These are phyloP conservation scores for Rugosomyces carneus DNA, from an alignment of 1,284 basidiomycete species.

Conservation along the genomic window DNA sequence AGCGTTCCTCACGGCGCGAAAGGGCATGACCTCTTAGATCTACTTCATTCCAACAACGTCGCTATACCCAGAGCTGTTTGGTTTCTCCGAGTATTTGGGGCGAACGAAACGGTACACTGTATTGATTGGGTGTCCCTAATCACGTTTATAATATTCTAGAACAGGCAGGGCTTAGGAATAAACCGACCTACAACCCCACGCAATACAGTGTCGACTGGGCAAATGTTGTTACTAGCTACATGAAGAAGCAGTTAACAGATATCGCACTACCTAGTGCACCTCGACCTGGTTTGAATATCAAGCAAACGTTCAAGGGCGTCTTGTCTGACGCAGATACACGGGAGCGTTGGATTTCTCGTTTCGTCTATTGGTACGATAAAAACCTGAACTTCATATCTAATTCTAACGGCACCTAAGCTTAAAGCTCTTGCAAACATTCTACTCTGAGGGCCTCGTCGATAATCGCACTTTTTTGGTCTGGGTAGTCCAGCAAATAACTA, in stretches of 20 bases:
- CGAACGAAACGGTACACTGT: slow-evolving; percentile 77
- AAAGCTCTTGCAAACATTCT: slow-evolving; percentile 71
- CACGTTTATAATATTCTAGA: neutral
- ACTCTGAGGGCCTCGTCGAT: slow-evolving; percentile 79
- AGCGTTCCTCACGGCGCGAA: slow-evolving; percentile 92
- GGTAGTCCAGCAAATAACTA: slow-evolving; percentile 74
- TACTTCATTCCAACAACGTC: slow-evolving; percentile 78
- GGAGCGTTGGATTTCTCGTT: slow-evolving; percentile 76
- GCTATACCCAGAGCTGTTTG: slow-evolving; percentile 87
- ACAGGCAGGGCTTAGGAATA: slow-evolving; percentile 67
- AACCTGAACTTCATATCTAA: neutral
- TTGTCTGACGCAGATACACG: slow-evolving; percentile 64
- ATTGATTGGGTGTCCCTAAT: neutral
- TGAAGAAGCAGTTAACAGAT: slow-evolving; percentile 85
- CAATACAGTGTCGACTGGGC: slow-evolving; percentile 93
- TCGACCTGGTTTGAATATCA: slow-evolving; percentile 67
- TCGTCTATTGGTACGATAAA: slow-evolving; percentile 64
- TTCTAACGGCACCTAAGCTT: slow-evolving; percentile 41
- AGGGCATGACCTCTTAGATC: slow-evolving; percentile 86
- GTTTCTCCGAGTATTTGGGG: slow-evolving; percentile 94
- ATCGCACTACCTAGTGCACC: slow-evolving; percentile 79
- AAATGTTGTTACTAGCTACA: slow-evolving; percentile 76
- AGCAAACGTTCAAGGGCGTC: slow-evolving; percentile 74
- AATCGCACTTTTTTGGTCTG: slow-evolving; percentile 75
- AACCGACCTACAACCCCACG: slow-evolving; percentile 67